These are phyloP conservation scores for Antitrichia curtipendula DNA, from an alignment of 225 moss, liverwort and hornwort genomes.

Conservation along the genomic window DNA sequence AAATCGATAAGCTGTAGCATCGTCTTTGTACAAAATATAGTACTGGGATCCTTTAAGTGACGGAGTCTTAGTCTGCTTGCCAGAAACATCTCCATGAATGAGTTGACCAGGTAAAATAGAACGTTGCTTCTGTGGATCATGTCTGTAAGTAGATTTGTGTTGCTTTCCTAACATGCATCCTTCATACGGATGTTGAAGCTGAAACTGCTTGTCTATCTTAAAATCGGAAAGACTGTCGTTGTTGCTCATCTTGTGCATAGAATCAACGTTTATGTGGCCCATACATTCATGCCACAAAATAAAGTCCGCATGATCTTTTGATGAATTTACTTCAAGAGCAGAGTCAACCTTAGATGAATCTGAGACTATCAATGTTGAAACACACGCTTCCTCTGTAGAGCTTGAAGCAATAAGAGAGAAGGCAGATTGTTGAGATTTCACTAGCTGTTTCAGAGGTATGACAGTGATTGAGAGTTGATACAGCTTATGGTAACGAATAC, in stretches of 20 bases:
- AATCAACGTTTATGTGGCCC: neutral
- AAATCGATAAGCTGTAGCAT: neutral
- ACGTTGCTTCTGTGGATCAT: neutral
- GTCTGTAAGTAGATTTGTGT: neutral
- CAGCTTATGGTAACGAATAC: too few species aligned
- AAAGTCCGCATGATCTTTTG: neutral
- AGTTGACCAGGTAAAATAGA: neutral
- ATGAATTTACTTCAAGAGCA: accelerated
- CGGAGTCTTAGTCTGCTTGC: neutral
- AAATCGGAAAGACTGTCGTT: neutral
- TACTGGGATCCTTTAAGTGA: accelerated
- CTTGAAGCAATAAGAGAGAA: too few species aligned
- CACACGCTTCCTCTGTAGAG: too few species aligned
- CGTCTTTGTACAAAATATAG: neutral
- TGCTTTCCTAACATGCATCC: neutral
- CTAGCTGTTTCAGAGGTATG: too few species aligned
- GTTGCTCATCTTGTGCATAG: neutral
- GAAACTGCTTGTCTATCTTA: accelerated
- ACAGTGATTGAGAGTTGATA: too few species aligned
- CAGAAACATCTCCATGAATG: neutral
- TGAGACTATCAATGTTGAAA: too few species aligned
- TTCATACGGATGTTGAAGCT: neutral
- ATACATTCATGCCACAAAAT: neutral
- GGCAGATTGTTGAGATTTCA: too few species aligned
- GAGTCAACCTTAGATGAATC: too few species aligned